Evolutionary conservation across 2,329 filamentous ascomycete species (phyloP), one percentile per base, ranked within the genome.

Genomic region (Aspergillus novoparasiticus): DNA sequence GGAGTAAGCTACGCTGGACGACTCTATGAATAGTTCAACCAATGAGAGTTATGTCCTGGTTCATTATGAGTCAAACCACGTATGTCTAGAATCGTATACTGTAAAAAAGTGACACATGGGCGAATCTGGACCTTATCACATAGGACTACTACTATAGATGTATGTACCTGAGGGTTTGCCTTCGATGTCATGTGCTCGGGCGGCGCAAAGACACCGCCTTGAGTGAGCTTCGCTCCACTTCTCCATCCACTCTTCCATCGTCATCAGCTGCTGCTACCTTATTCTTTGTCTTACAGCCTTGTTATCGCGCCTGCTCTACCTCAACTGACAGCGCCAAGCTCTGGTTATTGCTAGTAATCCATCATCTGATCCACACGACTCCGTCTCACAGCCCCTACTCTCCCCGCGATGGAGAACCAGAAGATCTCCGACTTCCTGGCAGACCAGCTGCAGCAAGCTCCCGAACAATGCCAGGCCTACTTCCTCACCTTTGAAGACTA

Each of bases 401-500:
- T 65, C 66, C 70, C 71, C 71, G 75, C 72, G 72, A 97, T 96
- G 92, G 93, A 91, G 79, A 86, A 88, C 82, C 92, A 96, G 79
- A 88, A 90, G 75, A 95, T 98, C 79, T 87, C 92, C 76, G 92
- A 96, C 79, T 96, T 98, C 82, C 90, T 99, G 68, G 88, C 89
- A 65, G 90, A 96, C 72, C 92, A 96, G 86, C 91, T 93, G 77
- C 93, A 97, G 76, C 84, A 89, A 77, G 92, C 93, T 73, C 91
- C 93, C 58, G 91, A 93, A 71, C 91, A 96, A 78, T 87, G 96
- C 59, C 94, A 97, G 81, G 87, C 90, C 73, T 88, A 92, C 74
- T 92, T 97, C 79, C 86, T 99, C 72, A 88, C 90, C 73, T 97
- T 99, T 70, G 95, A 99, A 84, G 93, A 96, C 78, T 92, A 89